These are phyloP conservation scores for Hypsizygus marmoreus DNA, from an alignment of 768 basidiomycete species.

Conservation along the genomic window DNA sequence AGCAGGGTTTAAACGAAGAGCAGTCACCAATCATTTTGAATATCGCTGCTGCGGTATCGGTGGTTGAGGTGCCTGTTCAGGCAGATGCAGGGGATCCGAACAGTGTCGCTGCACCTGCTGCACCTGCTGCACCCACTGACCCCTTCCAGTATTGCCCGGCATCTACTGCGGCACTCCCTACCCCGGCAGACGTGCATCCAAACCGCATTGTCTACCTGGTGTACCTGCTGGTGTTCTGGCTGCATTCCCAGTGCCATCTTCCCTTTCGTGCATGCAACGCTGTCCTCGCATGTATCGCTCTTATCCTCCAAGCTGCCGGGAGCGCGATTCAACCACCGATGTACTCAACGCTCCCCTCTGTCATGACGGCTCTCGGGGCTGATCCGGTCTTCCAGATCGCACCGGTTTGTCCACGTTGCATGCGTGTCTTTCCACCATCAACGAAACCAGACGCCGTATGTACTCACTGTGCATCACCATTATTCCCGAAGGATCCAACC, in stretches of 20 bases:
- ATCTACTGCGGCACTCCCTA: background rate
- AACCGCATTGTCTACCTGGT: constrained; percentile 19
- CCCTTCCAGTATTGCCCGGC: background rate
- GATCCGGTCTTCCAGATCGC: constrained; percentile 18
- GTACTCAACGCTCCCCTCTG: constrained; percentile 21
- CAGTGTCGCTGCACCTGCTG: too few species aligned
- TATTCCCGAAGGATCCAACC: too few species aligned
- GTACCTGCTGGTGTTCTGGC: constrained; percentile 26
- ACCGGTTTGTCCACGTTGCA: constrained; percentile 24
- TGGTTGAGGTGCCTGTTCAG: too few species aligned
- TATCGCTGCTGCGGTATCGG: too few species aligned
- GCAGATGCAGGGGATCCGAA: too few species aligned
- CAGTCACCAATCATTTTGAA: too few species aligned
- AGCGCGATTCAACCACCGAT: constrained; percentile 11
- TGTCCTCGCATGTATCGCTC: constrained; percentile 14
- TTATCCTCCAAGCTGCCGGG: constrained; percentile 13
- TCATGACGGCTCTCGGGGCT: constrained; percentile 14
- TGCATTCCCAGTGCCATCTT: constrained; percentile 27
- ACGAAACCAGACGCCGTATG: constrained; percentile 5
- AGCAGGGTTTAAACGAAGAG: too few species aligned
- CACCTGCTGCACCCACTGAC: background rate
- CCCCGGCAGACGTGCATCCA: constrained; percentile 13
- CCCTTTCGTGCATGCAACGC: constrained; percentile 27
- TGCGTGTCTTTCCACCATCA: constrained; percentile 17
- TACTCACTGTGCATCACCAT: too few species aligned